Conservation (phyloP, 192 early-diverging fungal species). For the Funneliformis mosseae region DNA sequence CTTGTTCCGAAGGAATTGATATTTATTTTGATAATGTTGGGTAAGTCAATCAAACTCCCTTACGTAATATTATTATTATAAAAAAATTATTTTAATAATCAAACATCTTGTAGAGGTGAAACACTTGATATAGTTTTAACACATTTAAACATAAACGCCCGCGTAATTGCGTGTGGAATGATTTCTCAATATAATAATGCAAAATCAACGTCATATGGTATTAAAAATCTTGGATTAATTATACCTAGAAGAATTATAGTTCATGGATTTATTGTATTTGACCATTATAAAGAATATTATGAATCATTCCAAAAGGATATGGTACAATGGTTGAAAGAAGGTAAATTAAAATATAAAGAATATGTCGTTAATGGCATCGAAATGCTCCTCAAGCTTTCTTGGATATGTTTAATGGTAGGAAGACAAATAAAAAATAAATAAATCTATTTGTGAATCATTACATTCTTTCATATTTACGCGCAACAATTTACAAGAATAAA, state of each 20-base stretch:
- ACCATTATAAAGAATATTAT: constrained; percentile 38
- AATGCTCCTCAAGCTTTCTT: constrained; percentile 56
- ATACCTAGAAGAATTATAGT: constrained; percentile 60
- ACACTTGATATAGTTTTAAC: constrained; percentile 72
- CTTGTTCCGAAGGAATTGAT: constrained; percentile 80
- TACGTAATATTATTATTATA: not conserved
- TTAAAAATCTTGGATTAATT: constrained; percentile 63
- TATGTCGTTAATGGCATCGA: constrained; percentile 40
- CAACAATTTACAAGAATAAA: no score
- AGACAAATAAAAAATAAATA: no score
- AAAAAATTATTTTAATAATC: not conserved
- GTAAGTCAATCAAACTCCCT: not conserved
- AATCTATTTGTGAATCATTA: no score
- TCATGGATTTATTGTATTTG: constrained; percentile 63
- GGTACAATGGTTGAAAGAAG: constrained; percentile 41
- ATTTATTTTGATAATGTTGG: constrained; percentile 86
- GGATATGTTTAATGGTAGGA: constrained; percentile 63
- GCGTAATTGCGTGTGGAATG: constrained; percentile 73
- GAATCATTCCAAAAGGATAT: constrained; percentile 34
- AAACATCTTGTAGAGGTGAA: constrained; percentile 51
- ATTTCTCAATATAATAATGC: constrained; percentile 79
- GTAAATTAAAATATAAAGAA: constrained; percentile 41
- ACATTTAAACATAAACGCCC: constrained; percentile 62
- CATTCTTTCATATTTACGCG: no score
- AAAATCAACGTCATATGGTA: constrained; percentile 48